phyloP scores from a whole-genome alignment of 2,329 filamentous ascomycete genomes.

The Rutstroemia sydowiana region DNA sequence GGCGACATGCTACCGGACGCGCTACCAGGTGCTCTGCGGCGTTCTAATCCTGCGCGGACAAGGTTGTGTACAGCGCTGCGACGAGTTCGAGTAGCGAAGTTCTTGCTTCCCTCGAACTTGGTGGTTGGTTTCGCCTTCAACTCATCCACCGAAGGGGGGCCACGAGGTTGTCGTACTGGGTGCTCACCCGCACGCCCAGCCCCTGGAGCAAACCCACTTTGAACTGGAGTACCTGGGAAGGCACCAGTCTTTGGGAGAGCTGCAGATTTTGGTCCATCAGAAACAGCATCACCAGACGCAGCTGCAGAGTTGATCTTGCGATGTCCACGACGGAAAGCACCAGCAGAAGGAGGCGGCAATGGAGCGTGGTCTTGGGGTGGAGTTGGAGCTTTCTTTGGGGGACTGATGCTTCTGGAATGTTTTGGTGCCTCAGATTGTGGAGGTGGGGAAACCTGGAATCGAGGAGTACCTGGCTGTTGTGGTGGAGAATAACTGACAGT shows the following conservation, averaged over 20 bases:
- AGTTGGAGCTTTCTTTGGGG: conserved; percentile 60
- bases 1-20: conserved; percentile 81
- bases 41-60: conserved; percentile 80
- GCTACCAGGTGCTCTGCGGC: conserved; percentile 65
- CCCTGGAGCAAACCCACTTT: conserved; percentile 77
- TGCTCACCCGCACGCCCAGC: conserved; percentile 92
- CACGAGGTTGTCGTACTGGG: conserved; percentile 84
- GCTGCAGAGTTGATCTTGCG: conserved; percentile 75
- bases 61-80: conserved; percentile 88
- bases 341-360: conserved; percentile 79
- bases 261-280: conserved; percentile 45
- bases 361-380: conserved; percentile 63
- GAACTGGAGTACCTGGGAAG: conserved; percentile 76
- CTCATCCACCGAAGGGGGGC: conserved; percentile 86
- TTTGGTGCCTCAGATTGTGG: conserved; percentile 48
- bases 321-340: conserved; percentile 87
- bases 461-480: conserved; percentile 54
- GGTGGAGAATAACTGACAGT: conserved; percentile 39
- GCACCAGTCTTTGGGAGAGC: conserved; percentile 68
- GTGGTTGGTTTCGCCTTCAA: conserved; percentile 82
- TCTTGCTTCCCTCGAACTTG: conserved; percentile 93
- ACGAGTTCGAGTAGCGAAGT: conserved; percentile 88
- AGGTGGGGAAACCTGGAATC: conserved; percentile 76
- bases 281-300: conserved; percentile 17
- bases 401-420: conserved; percentile 55